Percentiles rank a stretch among this genome's conserved stretches.
Conservation (phyloP, 2,329 filamentous ascomycete genomes). For the Chaetothyriales sp. region DNA sequence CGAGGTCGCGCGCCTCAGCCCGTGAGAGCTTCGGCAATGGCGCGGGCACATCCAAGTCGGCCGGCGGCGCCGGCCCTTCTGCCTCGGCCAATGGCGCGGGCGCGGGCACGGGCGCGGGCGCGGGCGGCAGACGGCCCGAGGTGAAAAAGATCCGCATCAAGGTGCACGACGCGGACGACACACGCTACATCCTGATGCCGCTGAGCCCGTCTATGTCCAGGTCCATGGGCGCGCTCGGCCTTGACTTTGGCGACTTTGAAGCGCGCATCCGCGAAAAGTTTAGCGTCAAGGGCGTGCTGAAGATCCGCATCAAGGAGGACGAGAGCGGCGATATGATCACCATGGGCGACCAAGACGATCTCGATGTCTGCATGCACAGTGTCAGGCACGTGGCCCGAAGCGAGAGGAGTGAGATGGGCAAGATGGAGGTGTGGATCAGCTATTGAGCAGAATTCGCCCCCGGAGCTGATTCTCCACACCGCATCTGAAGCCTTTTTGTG, state of each 20-base stretch:
- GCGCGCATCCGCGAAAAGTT: conserved; percentile 80
- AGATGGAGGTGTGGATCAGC: conserved; percentile 68
- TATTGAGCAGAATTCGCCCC: neutral
- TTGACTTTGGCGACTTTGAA: conserved; percentile 65
- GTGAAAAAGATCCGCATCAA: conserved; percentile 77
- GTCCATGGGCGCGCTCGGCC: conserved; percentile 33
- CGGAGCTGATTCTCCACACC: neutral
- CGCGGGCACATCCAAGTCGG: neutral
- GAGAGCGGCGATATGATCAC: conserved; percentile 74
- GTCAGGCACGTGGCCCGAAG: conserved; percentile 56
- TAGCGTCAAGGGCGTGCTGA: conserved; percentile 46
- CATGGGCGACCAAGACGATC: conserved; percentile 88
- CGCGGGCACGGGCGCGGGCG: too few relatives aligned
- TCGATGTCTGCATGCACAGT: conserved; percentile 69
- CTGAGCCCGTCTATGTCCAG: neutral
- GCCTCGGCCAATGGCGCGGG: neutral
- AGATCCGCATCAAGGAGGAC: conserved; percentile 83
- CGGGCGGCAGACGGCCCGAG: conserved; percentile 37
- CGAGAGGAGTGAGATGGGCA: conserved; percentile 69
- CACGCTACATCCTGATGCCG: conserved; percentile 79
- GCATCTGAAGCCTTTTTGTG: neutral
- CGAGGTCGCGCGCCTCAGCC: neutral
- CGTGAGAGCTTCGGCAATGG: neutral
- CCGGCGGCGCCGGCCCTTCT: neutral
- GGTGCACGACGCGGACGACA: conserved; percentile 73